Conservation (phyloP, 176 grass and related monocot genomes). For the Hordeum marinum region DNA sequence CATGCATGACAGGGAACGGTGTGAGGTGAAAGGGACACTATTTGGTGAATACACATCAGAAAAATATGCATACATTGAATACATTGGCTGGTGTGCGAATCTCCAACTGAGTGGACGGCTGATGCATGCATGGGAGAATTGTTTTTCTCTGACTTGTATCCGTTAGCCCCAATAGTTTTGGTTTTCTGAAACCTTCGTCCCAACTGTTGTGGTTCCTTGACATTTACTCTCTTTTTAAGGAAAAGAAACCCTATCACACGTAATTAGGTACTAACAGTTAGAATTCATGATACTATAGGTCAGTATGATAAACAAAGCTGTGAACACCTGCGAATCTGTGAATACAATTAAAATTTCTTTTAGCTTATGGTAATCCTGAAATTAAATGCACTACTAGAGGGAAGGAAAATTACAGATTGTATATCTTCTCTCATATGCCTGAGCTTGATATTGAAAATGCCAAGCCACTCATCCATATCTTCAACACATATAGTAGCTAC, state of each 20-base stretch:
- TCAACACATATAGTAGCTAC: slow-evolving; percentile 69
- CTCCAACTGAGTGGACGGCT: no score
- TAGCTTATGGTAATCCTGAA: neutral
- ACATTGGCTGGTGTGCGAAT: no score
- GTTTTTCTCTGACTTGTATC: neutral
- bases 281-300: neutral
- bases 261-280: neutral
- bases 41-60: no score
- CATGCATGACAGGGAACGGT: no score
- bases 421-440: slow-evolving; percentile 98
- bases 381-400: neutral
- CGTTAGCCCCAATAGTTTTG: neutral
- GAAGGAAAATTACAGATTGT: slow-evolving; percentile 61
- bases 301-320: neutral
- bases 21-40: no score
- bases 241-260: neutral
- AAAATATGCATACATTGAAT: no score
- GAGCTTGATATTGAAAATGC: slow-evolving; percentile 97
- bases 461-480: slow-evolving; percentile 98
- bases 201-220: neutral
- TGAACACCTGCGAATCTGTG: neutral
- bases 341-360: neutral
- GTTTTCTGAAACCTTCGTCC: neutral
- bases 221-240: neutral
- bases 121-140: no score